Conservation (phyloP, 2,329 filamentous ascomycete species). For the Aspergillus sp. region DNA sequence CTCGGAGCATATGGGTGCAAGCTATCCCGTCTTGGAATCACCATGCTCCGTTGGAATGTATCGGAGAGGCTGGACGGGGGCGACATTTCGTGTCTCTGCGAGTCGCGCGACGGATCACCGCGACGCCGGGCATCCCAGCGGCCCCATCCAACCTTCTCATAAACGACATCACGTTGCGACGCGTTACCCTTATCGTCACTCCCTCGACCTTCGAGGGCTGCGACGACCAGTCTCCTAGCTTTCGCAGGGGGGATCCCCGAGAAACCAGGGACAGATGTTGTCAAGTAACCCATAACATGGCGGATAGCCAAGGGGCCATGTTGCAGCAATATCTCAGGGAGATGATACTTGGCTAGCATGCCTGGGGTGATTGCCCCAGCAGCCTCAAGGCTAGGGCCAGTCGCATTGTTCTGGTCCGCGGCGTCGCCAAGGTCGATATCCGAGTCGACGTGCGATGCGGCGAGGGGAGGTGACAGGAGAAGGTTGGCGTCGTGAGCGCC, state of each 20-base stretch:
- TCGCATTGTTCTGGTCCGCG: slow-evolving; percentile 50
- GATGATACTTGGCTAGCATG: slow-evolving; percentile 84
- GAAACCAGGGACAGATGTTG: slow-evolving; percentile 89
- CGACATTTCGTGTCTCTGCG: slow-evolving; percentile 37
- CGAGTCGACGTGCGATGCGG: slow-evolving; percentile 66
- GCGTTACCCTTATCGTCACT: slow-evolving; percentile 54
- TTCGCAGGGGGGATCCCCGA: slow-evolving; percentile 84
- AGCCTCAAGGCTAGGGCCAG: slow-evolving; percentile 63
- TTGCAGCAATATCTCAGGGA: slow-evolving; percentile 84
- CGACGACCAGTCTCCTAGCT: slow-evolving; percentile 87
- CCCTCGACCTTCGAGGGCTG: slow-evolving; percentile 79
- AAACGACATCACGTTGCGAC: slow-evolving; percentile 59
- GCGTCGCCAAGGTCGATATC: slow-evolving; percentile 82
- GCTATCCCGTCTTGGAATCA: slow-evolving; percentile 44
- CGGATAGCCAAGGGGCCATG: slow-evolving; percentile 92
- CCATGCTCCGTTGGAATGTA: slow-evolving; percentile 47
- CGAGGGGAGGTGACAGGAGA: slow-evolving; percentile 43
- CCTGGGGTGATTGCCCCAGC: slow-evolving; percentile 79
- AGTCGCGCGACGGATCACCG: slow-evolving; percentile 54
- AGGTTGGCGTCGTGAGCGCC: slow-evolving; percentile 57
- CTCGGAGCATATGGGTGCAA: slow-evolving; percentile 57
- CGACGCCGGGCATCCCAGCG: slow-evolving; percentile 84
- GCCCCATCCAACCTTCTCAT: slow-evolving; percentile 97
- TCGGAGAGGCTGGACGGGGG: slow-evolving; percentile 53
- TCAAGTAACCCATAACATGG: slow-evolving; percentile 92